These are phyloP conservation scores for Acanthamoeba castellanii DNA, from an alignment of 208 protist genomes.

Conservation along the genomic window DNA sequence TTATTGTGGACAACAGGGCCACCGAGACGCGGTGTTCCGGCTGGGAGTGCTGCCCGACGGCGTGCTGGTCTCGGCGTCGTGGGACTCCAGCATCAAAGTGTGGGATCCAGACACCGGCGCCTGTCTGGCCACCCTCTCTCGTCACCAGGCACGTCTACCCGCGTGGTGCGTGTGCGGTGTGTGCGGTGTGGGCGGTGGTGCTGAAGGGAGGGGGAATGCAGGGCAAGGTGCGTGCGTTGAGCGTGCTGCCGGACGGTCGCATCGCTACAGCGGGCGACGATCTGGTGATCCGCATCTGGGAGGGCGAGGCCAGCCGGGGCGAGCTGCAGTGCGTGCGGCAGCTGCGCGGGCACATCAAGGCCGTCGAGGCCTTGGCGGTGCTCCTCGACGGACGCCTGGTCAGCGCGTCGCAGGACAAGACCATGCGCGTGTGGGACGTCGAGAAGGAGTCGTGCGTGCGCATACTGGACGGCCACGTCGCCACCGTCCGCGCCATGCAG, in stretches of 20 bases:
- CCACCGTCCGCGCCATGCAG: conserved; percentile 11
- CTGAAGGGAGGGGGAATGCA: not conserved
- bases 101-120: conserved; percentile 38
- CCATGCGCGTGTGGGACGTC: not conserved
- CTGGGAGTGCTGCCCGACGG: conserved; percentile 51
- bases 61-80: conserved; percentile 38
- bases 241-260: not conserved
- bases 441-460: not conserved
- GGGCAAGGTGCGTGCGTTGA: conserved; percentile 8
- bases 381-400: not conserved
- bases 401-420: conserved; percentile 47
- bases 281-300: conserved; percentile 3
- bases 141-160: not conserved
- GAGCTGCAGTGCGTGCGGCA: conserved; percentile 5
- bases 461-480: conserved; percentile 5
- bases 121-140: not conserved
- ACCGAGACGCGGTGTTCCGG: conserved; percentile 21
- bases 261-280: conserved; percentile 8
- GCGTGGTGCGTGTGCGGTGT: too few species aligned
- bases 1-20: not conserved
- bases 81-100: conserved; percentile 9
- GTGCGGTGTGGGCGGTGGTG: not conserved
- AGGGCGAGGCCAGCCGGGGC: not conserved
- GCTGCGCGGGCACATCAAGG: not conserved
- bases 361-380: not conserved